Percentiles rank a stretch among this genome's conserved stretches.
Conservation (phyloP, 2,329 filamentous ascomycete genomes). For the Fusarium tuaranense region DNA sequence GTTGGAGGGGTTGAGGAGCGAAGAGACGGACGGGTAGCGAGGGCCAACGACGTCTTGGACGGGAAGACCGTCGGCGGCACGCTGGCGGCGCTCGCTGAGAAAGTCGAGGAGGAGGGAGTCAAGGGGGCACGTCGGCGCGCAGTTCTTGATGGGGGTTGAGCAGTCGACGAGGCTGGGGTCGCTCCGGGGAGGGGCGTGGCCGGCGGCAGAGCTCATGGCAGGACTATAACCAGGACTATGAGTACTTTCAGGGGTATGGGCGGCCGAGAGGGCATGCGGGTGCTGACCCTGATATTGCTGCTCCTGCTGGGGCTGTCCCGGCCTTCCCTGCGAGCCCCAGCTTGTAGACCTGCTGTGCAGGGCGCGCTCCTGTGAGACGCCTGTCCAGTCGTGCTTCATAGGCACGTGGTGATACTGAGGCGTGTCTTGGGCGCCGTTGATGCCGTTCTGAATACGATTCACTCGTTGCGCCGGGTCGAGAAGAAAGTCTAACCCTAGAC, state of each 20-base stretch:
- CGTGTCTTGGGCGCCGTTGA: conserved; percentile 61
- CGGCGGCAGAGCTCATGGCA: conserved; percentile 29
- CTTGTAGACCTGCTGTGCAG: conserved; percentile 39
- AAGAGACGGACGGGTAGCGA: conserved; percentile 82
- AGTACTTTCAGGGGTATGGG: conserved; percentile 37
- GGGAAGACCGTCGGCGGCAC: conserved; percentile 73
- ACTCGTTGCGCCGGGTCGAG: conserved; percentile 70
- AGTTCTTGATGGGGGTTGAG: conserved; percentile 65
- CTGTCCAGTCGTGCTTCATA: conserved; percentile 64
- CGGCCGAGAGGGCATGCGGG: conserved; percentile 28
- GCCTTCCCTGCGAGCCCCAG: conserved; percentile 40
- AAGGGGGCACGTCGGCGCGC: conserved; percentile 78
- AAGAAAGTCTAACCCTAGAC: conserved; percentile 79
- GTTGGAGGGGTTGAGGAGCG: conserved; percentile 78
- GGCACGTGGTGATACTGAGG: conserved; percentile 58
- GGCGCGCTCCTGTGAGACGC: conserved; percentile 42
- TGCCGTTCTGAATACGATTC: conserved; percentile 62
- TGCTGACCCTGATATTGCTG: conserved; percentile 32
- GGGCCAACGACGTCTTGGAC: conserved; percentile 78
- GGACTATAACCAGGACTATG: conserved; percentile 40
- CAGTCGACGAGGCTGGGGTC: conserved; percentile 37
- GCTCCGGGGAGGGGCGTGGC: conserved; percentile 32
- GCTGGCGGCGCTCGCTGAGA: conserved; percentile 74
- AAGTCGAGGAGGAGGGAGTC: conserved; percentile 86
- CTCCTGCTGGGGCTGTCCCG: conserved; percentile 28